Evolutionary conservation across 2,329 filamentous ascomycete species (phyloP).

Genomic region (Ophiostoma pallidulum): DNA sequence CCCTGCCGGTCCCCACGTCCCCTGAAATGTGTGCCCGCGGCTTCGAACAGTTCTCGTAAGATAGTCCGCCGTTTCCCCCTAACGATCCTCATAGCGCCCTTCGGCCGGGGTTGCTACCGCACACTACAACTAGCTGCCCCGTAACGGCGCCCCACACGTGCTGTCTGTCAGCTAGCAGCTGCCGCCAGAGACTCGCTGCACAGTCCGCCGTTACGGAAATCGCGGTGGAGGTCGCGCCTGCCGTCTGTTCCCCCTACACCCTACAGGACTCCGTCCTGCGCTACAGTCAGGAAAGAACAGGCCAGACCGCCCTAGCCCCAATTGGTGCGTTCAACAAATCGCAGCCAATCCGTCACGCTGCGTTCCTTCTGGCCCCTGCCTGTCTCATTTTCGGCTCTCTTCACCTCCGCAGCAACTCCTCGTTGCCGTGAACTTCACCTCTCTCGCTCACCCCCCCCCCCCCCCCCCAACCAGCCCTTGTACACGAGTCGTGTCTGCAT

Average conservation of each 20-base stretch:
- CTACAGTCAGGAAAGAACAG: not conserved
- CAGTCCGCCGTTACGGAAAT: not conserved
- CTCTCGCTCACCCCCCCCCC: not conserved
- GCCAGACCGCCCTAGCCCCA: conserved; percentile 8
- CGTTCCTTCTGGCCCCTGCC: not conserved
- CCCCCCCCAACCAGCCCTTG: not conserved
- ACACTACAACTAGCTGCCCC: conserved; percentile 6
- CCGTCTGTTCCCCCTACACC: too few species aligned
- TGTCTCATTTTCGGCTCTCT: not conserved
- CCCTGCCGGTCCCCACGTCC: conserved; percentile 3
- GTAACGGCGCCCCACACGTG: conserved; percentile 8
- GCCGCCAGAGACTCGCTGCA: too few species aligned
- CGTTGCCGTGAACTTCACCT: too few species aligned
- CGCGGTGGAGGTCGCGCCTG: not conserved
- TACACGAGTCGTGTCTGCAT: not conserved
- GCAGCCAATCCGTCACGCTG: conserved; percentile 3
- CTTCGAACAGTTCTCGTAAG: not conserved
- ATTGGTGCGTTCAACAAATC: conserved; percentile 13
- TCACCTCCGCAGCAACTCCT: too few species aligned
- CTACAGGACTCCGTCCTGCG: too few species aligned
- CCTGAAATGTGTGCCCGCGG: not conserved
- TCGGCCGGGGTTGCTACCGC: conserved; percentile 6
- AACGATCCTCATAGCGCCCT: not conserved
- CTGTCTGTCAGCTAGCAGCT: not conserved
- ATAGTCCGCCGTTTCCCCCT: too few species aligned